Conservation (phyloP, 495 filamentous ascomycete genomes). For the Aspergillus conjunctus region DNA sequence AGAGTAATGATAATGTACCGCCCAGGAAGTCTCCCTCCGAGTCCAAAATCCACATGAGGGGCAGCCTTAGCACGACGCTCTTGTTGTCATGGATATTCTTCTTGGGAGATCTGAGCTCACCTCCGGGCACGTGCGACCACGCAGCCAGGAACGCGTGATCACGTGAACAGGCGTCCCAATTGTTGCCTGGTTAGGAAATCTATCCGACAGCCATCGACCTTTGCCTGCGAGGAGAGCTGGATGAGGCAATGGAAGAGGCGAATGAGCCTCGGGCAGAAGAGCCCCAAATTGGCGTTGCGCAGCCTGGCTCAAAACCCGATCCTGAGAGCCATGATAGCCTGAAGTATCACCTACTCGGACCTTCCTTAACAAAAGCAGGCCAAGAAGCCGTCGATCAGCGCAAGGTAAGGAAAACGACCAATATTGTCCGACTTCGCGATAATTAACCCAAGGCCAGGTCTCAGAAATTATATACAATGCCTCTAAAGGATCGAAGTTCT, state of each 20-base stretch:
- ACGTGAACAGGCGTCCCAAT: constrained; percentile 41
- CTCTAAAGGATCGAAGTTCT: constrained; percentile 95
- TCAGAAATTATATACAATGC: constrained; percentile 97
- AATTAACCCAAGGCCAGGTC: constrained; percentile 50
- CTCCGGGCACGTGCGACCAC: constrained; percentile 3
- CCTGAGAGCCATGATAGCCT: constrained; percentile 52
- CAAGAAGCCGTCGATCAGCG: constrained; percentile 93
- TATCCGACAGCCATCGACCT: background rate
- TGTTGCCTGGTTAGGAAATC: constrained; percentile 29
- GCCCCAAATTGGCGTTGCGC: constrained; percentile 15
- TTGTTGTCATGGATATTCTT: constrained; percentile 6
- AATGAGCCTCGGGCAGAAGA: constrained; percentile 31
- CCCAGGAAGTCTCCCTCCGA: constrained; percentile 48
- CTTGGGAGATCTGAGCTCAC: constrained; percentile 1
- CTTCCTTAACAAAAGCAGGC: constrained; percentile 90
- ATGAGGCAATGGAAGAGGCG: constrained; percentile 24
- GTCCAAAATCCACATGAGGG: constrained; percentile 51
- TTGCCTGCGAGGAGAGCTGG: background rate
- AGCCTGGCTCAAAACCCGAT: constrained; percentile 5
- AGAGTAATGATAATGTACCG: constrained; percentile 27
- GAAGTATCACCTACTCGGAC: constrained; percentile 79
- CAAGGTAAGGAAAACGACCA: constrained; percentile 55
- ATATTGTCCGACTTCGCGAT: background rate
- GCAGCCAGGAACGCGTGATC: constrained; percentile 35
- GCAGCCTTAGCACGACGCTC: constrained; percentile 11